Conservation (phyloP, 2,329 filamentous ascomycete genomes). For the Clarireedia hainanense region DNA sequence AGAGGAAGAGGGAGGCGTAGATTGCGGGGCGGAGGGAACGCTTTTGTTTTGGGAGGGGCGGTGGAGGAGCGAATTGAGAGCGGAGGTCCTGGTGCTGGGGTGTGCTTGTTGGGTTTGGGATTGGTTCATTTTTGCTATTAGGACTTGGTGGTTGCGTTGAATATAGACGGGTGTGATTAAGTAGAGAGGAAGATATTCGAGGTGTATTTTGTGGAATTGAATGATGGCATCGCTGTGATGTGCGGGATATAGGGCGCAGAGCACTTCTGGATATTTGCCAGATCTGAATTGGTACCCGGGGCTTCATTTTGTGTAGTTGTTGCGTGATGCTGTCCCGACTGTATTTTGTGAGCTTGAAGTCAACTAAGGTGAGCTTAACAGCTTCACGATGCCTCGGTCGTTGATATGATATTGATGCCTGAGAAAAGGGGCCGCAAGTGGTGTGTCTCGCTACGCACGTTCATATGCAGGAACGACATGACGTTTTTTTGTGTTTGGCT, state of each 20-base stretch:
- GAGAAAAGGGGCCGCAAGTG: neutral
- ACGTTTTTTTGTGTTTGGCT: too few species aligned
- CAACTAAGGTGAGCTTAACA: neutral
- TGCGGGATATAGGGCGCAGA: neutral
- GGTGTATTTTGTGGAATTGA: neutral
- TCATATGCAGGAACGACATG: too few species aligned
- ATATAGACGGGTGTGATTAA: neutral
- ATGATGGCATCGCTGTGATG: neutral
- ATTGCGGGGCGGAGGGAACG: slow-evolving; percentile 26
- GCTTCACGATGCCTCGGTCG: neutral
- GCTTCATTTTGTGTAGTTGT: neutral
- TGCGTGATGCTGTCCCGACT: neutral
- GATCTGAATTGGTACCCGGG: neutral
- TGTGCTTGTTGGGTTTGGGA: neutral
- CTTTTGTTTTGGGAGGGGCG: slow-evolving; percentile 12
- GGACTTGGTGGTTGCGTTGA: neutral
- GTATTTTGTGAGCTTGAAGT: neutral
- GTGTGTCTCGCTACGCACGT: neutral
- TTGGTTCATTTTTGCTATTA: neutral
- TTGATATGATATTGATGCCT: neutral
- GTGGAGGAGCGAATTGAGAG: slow-evolving; percentile 21
- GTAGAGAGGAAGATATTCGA: neutral
- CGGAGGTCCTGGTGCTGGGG: slow-evolving; percentile 16
- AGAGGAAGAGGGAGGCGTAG: slow-evolving; percentile 32
- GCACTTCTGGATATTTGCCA: neutral